A percentile compares a stretch with the other conserved stretches of the same genome.
These are phyloP conservation scores for Trichomonascus vanleenenianus DNA, from an alignment of 805 yeast genomes.

Conservation along the genomic window DNA sequence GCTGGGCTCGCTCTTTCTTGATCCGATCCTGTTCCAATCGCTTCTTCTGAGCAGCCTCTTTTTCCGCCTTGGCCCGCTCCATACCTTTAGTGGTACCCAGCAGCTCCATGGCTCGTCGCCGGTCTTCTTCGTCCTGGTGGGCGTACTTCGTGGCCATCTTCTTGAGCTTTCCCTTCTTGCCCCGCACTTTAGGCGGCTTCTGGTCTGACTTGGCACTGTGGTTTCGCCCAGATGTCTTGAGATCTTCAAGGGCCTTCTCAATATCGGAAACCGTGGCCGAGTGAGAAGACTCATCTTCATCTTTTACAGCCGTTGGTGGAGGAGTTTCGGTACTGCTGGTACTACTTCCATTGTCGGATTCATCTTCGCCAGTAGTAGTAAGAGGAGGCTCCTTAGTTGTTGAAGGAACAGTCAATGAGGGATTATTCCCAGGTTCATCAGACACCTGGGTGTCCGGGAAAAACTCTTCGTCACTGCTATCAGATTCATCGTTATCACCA, in stretches of 20 bases:
- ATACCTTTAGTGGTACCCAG: slow-evolving; percentile 72
- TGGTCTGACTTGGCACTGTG: slow-evolving; percentile 16
- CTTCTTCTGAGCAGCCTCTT: slow-evolving; percentile 30
- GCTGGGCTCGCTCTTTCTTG: slow-evolving; percentile 32
- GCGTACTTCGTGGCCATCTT: slow-evolving; percentile 78
- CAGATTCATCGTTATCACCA: slow-evolving; percentile 19
- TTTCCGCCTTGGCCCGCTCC: slow-evolving; percentile 31
- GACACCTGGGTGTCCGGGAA: slow-evolving; percentile 24
- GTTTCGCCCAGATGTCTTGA: slow-evolving; percentile 5
- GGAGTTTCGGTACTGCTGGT: background rate
- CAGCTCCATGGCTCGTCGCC: slow-evolving; percentile 63
- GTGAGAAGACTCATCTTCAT: slow-evolving; percentile 7
- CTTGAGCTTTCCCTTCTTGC: slow-evolving; percentile 77
- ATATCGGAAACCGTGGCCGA: slow-evolving; percentile 17
- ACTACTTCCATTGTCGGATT: background rate
- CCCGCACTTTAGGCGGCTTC: slow-evolving; percentile 48
- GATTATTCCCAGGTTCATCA: slow-evolving; percentile 6
- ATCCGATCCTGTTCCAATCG: slow-evolving; percentile 31
- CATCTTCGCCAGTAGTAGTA: slow-evolving; percentile 1
- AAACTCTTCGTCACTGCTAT: slow-evolving; percentile 19
- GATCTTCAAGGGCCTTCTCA: slow-evolving; percentile 23
- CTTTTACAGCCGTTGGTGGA: slow-evolving; percentile 5
- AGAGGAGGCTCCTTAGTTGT: too few species aligned
- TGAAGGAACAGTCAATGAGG: too few species aligned
- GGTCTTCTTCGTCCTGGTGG: slow-evolving; percentile 89